phyloP scores from a whole-genome alignment of 768 basidiomycete species.

The Mycena crocata region DNA sequence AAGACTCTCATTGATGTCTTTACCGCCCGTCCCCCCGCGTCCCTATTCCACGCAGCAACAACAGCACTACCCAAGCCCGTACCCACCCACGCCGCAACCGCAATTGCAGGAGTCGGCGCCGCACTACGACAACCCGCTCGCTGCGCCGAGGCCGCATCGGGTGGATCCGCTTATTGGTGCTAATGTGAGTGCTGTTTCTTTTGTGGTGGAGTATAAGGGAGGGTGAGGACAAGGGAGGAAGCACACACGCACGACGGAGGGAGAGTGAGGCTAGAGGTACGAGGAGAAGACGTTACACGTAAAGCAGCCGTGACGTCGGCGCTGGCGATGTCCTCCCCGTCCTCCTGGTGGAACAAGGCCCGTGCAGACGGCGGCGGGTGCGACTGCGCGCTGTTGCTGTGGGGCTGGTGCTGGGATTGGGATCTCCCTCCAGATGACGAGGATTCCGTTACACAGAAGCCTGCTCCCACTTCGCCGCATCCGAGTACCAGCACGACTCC shows the following conservation, averaged over 20 bases:
- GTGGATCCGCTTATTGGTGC: slow-evolving; percentile 69
- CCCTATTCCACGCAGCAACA: too few relatives aligned
- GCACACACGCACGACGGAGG: too few relatives aligned
- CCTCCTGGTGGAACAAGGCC: too few relatives aligned
- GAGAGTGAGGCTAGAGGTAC: background rate
- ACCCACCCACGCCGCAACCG: slow-evolving; percentile 1
- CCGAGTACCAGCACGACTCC: too few relatives aligned
- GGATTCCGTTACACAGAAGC: background rate
- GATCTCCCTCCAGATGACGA: slow-evolving; percentile 23
- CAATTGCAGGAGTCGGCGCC: slow-evolving; percentile 48
- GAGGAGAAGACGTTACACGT: slow-evolving; percentile 17
- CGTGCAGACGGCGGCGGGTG: too few relatives aligned
- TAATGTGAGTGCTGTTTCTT: slow-evolving; percentile 61
- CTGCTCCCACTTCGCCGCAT: too few relatives aligned
- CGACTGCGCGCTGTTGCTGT: slow-evolving; percentile 33
- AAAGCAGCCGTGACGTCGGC: background rate
- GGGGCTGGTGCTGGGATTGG: slow-evolving; percentile 37
- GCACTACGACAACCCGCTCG: slow-evolving; percentile 66
- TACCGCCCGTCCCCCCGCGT: too few relatives aligned
- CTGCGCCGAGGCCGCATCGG: slow-evolving; percentile 75
- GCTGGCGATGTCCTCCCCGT: too few relatives aligned
- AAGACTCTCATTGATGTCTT: too few relatives aligned
- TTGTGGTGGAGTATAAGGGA: slow-evolving; percentile 2
- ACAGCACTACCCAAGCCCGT: too few relatives aligned
- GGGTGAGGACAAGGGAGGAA: too few relatives aligned